Evolutionary conservation across 2,329 filamentous ascomycete genomes (phyloP), one percentile per base, ranked within the genome.

Genomic region (Phialophora expanda): DNA sequence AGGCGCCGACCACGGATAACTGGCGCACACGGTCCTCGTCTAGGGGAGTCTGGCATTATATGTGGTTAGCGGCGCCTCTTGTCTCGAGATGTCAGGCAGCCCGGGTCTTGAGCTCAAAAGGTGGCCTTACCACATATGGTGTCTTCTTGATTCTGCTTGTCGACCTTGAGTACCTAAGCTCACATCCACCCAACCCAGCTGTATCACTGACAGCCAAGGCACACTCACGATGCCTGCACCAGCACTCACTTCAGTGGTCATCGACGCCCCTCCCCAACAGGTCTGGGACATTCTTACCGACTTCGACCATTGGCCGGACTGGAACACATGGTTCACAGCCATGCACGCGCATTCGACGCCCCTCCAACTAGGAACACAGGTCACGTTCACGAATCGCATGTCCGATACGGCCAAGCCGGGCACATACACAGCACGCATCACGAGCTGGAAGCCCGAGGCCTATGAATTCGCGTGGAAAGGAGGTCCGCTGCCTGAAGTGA

Each of bases 401-500:
- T 63, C 53, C 44, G 61, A 63, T 1, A 63, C 53, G 14, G 61
- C 61, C n/a, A 63, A 63, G 26, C 61, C 61, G 14, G 41, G 51
- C 14, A 57, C 54, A 3, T 63, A 56, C 30, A 57, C 24, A 1
- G 54, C 41, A 7, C 61, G 54, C 61, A 63, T 63, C 50, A 56
- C 53, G 34, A 57, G 54, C 5, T 63, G 61, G 61, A 20, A 63
- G n/a, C 61, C 61, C 14, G 53, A 63, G 6, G 20, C 26, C 3
- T 26, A 41, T n/a, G 61, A 63, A 41, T 63, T 63, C 22, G 54
- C 53, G 22, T 63, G 61, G 61, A 63, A 63, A 17, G 61, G 53
- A 9, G 61, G 61, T 6, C 61, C 61, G 6, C 22, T 62, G 38
- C 60, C 61, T 6, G 41, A 46, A 26, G 28, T 17, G 50, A 34